Base-by-base conservation (phyloP, 257 asterid genomes). In the Verbena officinalis region DNA sequence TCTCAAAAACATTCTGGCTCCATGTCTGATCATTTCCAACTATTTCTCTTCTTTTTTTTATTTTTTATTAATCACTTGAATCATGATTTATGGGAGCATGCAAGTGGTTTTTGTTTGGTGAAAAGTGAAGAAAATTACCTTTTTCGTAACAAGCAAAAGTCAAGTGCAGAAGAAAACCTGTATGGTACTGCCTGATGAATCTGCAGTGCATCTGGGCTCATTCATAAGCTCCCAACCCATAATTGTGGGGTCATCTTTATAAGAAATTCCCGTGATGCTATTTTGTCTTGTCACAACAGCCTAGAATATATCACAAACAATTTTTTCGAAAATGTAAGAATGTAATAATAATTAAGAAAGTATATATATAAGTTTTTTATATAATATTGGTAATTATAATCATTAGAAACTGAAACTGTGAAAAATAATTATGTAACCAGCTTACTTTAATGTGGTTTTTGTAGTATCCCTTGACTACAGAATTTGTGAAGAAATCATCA, bases 221-320 rank as follows among this genome's bases (percentile, higher is more conserved):
- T 88, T 88, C 77, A 88, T 88, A 22, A 86, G 96, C 81, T 88
- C 96, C 96, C 96, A 88, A 13, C 87, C 86, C 86, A 85, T 85
- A 16, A 85, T 80, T 27, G 84, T 84, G 3, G 95, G 86, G 22
- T 88, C 95, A 65, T 88, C 95, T 62, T 77, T 86, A 78, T 88
- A 88, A 4, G 70, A 69, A 57, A 60, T 44, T 21, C 87, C 86
- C 33, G 76, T 83, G 55, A 86, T 73, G 82, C 78, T 84, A 66
- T 82, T 88, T 30, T 15, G 36, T 72, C 91, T 86, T 45, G 91
- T 89, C 23, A 86, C 78, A 48, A 86, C 81, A 48, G 77, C 83
- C 96, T 88, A 30, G 7, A n/a, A n/a, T 27, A 9, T 36, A 61
- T 20, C 9, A 54, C 36, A 33, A 43, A 27, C 5, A 59, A 19